phyloP scores from a whole-genome alignment of 352 stramenopile species.

The Globisporangium barbulae region DNA sequence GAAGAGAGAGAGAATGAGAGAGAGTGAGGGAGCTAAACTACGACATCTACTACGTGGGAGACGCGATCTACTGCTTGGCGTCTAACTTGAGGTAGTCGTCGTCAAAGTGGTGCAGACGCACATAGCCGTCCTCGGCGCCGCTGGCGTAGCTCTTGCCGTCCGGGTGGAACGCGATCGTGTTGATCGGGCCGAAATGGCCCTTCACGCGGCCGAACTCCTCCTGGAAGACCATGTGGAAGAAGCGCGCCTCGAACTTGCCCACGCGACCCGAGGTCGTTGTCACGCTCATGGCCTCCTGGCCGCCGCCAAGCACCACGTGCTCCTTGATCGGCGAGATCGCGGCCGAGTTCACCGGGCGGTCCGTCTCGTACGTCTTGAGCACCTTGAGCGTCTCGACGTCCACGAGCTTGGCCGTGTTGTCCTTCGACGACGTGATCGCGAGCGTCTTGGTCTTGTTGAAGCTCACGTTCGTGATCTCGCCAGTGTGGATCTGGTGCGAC shows the following conservation, averaged over 20 bases:
- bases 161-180: conserved; percentile 98
- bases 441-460: conserved; percentile 97
- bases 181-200: conserved; percentile 99
- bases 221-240: conserved; percentile 99
- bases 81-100: conserved; percentile 94
- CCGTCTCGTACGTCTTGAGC: conserved; percentile 98
- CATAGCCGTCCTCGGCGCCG: conserved; percentile 98
- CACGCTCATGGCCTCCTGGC: conserved; percentile 98
- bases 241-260: conserved; percentile 95
- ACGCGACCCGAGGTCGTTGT: conserved; percentile 94
- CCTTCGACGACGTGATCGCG: conserved; percentile 95
- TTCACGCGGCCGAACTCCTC: conserved; percentile 98
- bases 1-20: background rate
- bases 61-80: conserved; percentile 25
- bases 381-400: conserved; percentile 95
- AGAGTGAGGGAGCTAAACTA: conserved; percentile 7
- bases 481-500: conserved; percentile 91
- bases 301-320: conserved; percentile 96
- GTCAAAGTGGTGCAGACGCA: conserved; percentile 98
- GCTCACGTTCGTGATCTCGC: conserved; percentile 95
- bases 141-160: conserved; percentile 98
- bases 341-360: conserved; percentile 98
- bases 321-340: conserved; percentile 97
- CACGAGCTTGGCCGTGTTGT: conserved; percentile 97
- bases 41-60: conserved; percentile 16